Conservation (phyloP, 306 rosid genomes). For the Dryas alaskensis region DNA sequence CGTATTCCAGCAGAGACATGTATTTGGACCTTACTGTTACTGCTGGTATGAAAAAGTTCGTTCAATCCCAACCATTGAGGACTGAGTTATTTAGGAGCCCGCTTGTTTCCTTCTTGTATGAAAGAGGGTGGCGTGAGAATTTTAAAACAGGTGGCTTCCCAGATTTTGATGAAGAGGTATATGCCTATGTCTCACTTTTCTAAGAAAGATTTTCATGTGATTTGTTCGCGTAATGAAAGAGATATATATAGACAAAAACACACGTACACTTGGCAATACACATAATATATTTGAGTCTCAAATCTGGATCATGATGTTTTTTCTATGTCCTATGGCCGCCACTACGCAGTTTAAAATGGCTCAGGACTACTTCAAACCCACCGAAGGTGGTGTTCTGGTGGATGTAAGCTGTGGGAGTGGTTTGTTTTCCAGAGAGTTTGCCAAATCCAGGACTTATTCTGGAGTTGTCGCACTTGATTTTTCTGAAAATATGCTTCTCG, state of each 20-base stretch:
- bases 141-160: conserved; percentile 85
- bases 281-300: too few relatives aligned
- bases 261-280: too few relatives aligned
- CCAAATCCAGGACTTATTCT: conserved; percentile 63
- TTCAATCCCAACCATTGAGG: conserved; percentile 60
- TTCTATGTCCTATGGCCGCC: too few relatives aligned
- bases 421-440: conserved; percentile 81
- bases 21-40: conserved; percentile 79
- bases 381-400: conserved; percentile 70
- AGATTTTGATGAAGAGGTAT: conserved; percentile 92
- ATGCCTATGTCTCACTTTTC: too few relatives aligned
- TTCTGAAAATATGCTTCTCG: conserved; percentile 93
- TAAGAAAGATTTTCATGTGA: too few relatives aligned
- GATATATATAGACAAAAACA: too few relatives aligned
- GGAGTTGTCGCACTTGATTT: conserved; percentile 82
- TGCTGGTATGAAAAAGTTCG: conserved; percentile 65
- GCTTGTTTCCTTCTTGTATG: conserved; percentile 88
- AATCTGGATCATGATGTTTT: too few relatives aligned
- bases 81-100: conserved; percentile 95
- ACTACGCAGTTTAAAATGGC: conserved; percentile 74
- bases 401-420: conserved; percentile 97
- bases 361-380: conserved; percentile 71
- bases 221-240: too few relatives aligned
- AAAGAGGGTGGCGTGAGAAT: conserved; percentile 98
- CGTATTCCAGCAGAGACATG: conserved; percentile 74